These are phyloP conservation scores for Blastobotrys malaysiensis DNA, from an alignment of 1,139 yeast species.

Conservation along the genomic window DNA sequence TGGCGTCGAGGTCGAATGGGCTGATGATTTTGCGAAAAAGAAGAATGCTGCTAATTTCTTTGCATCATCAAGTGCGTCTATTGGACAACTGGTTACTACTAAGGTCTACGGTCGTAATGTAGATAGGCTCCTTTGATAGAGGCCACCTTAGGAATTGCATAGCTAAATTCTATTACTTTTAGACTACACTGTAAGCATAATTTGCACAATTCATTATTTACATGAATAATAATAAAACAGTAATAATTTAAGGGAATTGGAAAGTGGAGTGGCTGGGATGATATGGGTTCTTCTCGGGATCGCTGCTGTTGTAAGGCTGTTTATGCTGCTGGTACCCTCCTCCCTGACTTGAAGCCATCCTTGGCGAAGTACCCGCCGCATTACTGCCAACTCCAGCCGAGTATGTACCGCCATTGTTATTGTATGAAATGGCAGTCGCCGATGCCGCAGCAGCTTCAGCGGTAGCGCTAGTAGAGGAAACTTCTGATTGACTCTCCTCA, in stretches of 20 bases:
- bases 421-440: background rate
- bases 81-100: background rate
- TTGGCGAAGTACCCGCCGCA: background rate
- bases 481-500: background rate
- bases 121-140: background rate
- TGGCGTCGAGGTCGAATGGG: conserved; percentile 53
- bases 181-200: background rate
- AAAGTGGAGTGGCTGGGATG: background rate
- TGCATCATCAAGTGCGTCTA: background rate
- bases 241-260: background rate
- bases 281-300: background rate
- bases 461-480: background rate
- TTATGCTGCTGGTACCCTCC: background rate
- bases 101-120: background rate
- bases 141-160: too few species aligned
- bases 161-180: background rate
- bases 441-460: background rate
- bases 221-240: background rate
- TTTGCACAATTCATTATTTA: background rate
- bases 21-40: conserved; percentile 38
- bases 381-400: background rate
- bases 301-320: background rate
- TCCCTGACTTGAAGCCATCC: background rate
- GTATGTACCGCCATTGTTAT: background rate
- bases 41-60: background rate